phyloP scores from a whole-genome alignment of 1,284 basidiomycete genomes.

The Fomitopsis schrenkii region DNA sequence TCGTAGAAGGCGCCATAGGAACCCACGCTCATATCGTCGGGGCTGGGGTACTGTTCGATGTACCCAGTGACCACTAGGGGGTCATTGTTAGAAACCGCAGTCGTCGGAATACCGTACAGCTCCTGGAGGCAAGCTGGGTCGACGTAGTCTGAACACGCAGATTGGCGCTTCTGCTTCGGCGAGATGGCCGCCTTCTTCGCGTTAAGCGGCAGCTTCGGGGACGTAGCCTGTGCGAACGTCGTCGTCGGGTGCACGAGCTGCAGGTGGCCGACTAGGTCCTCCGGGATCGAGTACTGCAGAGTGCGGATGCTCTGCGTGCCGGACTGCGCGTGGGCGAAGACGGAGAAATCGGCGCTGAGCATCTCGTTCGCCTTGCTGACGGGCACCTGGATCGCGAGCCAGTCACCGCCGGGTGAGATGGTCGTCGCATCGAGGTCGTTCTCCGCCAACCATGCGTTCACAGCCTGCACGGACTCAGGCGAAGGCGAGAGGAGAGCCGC shows the following conservation, averaged over 20 bases:
- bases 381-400: constrained; percentile 14
- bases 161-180: constrained; percentile 25
- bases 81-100: too few species aligned
- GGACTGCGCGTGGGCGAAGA: constrained; percentile 34
- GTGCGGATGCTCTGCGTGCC: constrained; percentile 32
- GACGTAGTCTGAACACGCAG: constrained; percentile 22
- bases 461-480: constrained; percentile 25
- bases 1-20: too few species aligned
- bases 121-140: too few species aligned
- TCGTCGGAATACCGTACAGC: too few species aligned
- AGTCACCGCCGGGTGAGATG: too few species aligned
- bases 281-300: constrained; percentile 38
- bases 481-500: constrained; percentile 33
- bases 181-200: constrained; percentile 35
- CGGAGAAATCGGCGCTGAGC: constrained; percentile 35
- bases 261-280: constrained; percentile 32
- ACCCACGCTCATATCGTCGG: too few species aligned
- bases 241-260: constrained; percentile 39
- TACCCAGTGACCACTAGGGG: too few species aligned
- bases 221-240: constrained; percentile 18
- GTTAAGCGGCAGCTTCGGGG: neutral
- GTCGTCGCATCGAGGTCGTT: constrained; percentile 26
- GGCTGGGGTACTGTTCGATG: too few species aligned
- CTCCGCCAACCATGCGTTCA: constrained; percentile 31
- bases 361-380: constrained; percentile 32